Evolutionary conservation across 23 red algal species (phyloP).

Genomic region (Agarophyton chilense): DNA sequence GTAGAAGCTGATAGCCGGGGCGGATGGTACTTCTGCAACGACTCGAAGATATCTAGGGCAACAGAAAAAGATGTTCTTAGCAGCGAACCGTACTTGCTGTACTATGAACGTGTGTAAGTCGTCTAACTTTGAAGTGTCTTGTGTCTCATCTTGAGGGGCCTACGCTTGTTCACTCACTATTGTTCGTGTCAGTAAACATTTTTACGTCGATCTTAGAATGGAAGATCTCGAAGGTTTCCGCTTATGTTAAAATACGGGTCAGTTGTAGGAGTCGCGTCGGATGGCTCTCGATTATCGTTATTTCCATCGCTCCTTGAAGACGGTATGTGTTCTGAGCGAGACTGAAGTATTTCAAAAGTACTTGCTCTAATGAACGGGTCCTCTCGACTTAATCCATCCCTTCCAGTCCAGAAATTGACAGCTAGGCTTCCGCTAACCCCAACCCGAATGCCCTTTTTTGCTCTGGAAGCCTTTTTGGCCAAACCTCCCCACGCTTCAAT

Average conservation of each 20-base stretch:
- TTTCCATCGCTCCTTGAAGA: not conserved
- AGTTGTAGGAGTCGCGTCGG: not conserved
- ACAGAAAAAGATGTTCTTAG: conserved; percentile 62
- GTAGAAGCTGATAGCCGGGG: conserved; percentile 39
- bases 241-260: not conserved
- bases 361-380: conserved; percentile 29
- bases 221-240: conserved; percentile 14
- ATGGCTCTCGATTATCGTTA: not conserved
- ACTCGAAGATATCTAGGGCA: conserved; percentile 59
- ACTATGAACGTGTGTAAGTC: conserved; percentile 57
- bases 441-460: conserved; percentile 34
- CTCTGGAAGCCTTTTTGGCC: not conserved
- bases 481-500: conserved; percentile 37
- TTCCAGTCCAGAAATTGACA: conserved; percentile 19
- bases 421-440: conserved; percentile 28
- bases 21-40: conserved; percentile 86
- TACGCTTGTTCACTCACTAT: not conserved
- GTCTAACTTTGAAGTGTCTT: not conserved
- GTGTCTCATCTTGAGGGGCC: not conserved
- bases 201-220: not conserved
- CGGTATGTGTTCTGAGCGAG: conserved; percentile 7
- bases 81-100: conserved; percentile 81
- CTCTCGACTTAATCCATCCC: conserved; percentile 22
- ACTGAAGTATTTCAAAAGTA: conserved; percentile 53
- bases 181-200: not conserved